Base-by-base conservation (phyloP, 805 yeast genomes). In the Clavispora carvajalis region DNA sequence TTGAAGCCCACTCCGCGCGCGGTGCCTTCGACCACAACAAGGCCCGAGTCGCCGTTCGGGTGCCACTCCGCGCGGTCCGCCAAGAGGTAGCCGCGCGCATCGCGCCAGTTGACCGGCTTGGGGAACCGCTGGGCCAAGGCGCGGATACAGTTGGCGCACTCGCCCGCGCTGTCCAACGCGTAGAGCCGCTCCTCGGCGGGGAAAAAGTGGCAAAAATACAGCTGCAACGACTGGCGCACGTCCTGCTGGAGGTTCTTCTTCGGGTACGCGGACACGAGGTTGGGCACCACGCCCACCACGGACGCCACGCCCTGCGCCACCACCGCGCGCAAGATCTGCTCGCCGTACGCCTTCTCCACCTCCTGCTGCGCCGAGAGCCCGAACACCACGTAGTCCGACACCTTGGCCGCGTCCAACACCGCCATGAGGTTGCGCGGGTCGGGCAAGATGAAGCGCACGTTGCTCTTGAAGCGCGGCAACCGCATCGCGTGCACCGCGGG, bases 241-340 rank as follows among this genome's bases (percentile, higher is more conserved):
- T 85, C 95, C 43, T 72, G 60, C 59, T 87, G 96, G 51, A 84
- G 76, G 56, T 87, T 87, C 54, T 76, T 80, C 61, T 83, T 84
- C 30, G 84, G 81, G 50, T 79, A 85, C 1, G 80, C 76, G 2
- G 74, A 57, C 1, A 82, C 76, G 24, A 89, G 58, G 53, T 88
- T 87, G 7, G 93, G 79, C 21, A 90, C 77, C 9, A 86, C 87
- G 22, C 95, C 93, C 41, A 84, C 67, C 1, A 80, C 81, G 4
- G 88, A 77, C 0, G 95, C 82, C 11, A 90, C 83, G 70, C 98
- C 98, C 67, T 95, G 99, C 11, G 90, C 76, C 55, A 86, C 88
- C 25, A 90, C 74, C 2, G 96, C 86, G 63, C 98, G 79, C 41
- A 93, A 71, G 22, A 90, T 79, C 54, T 87, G 90, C 64, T 93